Evolutionary conservation across 169 alveolate species (phyloP).

Genomic region (Plasmodium billcollinsi): DNA sequence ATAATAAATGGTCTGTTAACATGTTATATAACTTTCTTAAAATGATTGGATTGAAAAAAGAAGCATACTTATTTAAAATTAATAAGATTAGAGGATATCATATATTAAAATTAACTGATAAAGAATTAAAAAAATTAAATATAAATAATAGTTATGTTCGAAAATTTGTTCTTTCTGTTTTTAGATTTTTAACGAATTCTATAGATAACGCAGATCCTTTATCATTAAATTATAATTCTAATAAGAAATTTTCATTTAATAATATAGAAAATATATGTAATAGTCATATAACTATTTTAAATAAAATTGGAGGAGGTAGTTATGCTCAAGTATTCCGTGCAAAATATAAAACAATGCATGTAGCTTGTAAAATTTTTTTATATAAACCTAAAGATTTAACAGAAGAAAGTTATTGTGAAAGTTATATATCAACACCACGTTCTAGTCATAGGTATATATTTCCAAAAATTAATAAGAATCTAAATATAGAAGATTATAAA

Average conservation of each 20-base stretch:
- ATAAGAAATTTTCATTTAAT: constrained; percentile 44
- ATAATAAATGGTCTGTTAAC: constrained; percentile 73
- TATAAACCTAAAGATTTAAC: constrained; percentile 50
- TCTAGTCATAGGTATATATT: constrained; percentile 55
- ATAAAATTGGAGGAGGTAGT: constrained; percentile 77
- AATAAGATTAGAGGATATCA: constrained; percentile 76
- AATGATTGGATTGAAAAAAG: constrained; percentile 73
- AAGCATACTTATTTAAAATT: constrained; percentile 68
- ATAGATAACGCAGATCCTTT: constrained; percentile 80
- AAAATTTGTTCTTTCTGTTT: constrained; percentile 77
- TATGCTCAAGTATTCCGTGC: constrained; percentile 75
- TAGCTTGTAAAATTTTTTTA: constrained; percentile 78
- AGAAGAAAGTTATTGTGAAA: constrained; percentile 70
- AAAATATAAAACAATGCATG: constrained; percentile 26
- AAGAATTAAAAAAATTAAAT: constrained; percentile 64
- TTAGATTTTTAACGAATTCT: constrained; percentile 76
- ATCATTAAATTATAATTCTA: constrained; percentile 56
- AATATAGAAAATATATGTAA: constrained; percentile 33
- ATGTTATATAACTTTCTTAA: constrained; percentile 71
- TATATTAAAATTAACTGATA: constrained; percentile 74
- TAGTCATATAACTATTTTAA: constrained; percentile 31
- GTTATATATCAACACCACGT: constrained; percentile 72
- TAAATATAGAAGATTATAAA: not conserved
- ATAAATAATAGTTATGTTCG: constrained; percentile 76
- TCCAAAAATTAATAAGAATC: constrained; percentile 30